Conservation (phyloP, 2,329 filamentous ascomycete species). For the Bisporella sp. region DNA sequence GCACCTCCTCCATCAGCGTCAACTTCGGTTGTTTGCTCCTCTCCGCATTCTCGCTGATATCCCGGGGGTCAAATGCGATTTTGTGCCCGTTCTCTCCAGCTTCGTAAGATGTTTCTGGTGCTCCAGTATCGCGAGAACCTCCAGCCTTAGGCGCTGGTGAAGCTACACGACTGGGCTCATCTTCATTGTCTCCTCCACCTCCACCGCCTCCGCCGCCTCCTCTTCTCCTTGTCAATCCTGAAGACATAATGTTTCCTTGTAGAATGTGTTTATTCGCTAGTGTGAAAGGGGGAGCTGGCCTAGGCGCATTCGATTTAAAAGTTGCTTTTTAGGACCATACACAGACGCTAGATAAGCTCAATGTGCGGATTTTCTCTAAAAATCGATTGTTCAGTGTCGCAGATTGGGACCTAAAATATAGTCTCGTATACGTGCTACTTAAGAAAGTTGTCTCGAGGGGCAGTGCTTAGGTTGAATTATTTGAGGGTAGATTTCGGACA, state of each 20-base stretch:
- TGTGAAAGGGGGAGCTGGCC: too few relatives aligned
- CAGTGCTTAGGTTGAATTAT: slow-evolving; percentile 5
- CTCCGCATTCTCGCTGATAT: slow-evolving; percentile 95
- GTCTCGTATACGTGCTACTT: too few relatives aligned
- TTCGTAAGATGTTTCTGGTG: slow-evolving; percentile 78
- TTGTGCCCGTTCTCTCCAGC: slow-evolving; percentile 94
- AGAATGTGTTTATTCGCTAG: too few relatives aligned
- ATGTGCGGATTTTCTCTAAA: too few relatives aligned
- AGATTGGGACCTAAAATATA: too few relatives aligned
- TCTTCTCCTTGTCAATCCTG: slow-evolving; percentile 56
- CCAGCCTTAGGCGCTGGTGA: slow-evolving; percentile 59
- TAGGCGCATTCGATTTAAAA: too few relatives aligned
- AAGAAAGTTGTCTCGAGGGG: not conserved
- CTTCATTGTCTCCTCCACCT: slow-evolving; percentile 53
- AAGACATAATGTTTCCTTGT: slow-evolving; percentile 31
- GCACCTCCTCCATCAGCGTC: slow-evolving; percentile 96
- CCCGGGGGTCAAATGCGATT: slow-evolving; percentile 94
- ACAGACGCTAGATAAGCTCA: too few relatives aligned
- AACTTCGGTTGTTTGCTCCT: slow-evolving; percentile 96
- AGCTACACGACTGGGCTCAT: slow-evolving; percentile 57
- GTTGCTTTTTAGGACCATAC: too few relatives aligned
- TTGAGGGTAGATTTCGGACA: slow-evolving; percentile 3
- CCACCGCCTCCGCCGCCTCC: slow-evolving; percentile 58
- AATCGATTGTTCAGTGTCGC: too few relatives aligned
- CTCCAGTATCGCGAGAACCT: slow-evolving; percentile 46